Evolutionary conservation across 352 stramenopile genomes (phyloP).

Genomic region (Pythium sukuiense): DNA sequence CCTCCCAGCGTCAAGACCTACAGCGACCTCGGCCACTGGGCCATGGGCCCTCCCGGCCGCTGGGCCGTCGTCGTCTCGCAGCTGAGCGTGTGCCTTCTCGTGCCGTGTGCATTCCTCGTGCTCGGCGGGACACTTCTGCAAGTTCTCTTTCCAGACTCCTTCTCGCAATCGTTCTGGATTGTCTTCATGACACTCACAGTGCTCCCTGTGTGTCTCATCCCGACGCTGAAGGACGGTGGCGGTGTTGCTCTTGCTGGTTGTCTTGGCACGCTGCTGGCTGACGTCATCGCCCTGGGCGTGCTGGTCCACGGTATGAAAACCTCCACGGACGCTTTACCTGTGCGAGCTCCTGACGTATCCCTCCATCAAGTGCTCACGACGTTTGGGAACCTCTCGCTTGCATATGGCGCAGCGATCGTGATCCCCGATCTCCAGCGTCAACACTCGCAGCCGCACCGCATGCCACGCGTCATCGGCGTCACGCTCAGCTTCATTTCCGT

Average conservation of each 20-base stretch:
- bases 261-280: conserved; percentile 32
- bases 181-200: conserved; percentile 33
- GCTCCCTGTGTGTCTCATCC: conserved; percentile 31
- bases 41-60: conserved; percentile 22
- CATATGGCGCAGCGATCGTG: conserved; percentile 38
- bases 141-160: conserved; percentile 26
- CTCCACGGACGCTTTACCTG: conserved; percentile 1
- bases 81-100: conserved; percentile 25
- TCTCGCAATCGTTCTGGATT: conserved; percentile 30
- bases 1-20: conserved; percentile 32
- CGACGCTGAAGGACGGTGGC: conserved; percentile 34
- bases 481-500: conserved; percentile 34
- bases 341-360: conserved; percentile 19
- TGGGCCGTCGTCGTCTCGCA: conserved; percentile 27
- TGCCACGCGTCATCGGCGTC: conserved; percentile 36
- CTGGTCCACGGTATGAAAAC: conserved; percentile 29
- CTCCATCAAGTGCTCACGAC: conserved; percentile 27
- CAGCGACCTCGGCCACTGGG: conserved; percentile 35
- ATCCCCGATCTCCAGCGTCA: conserved; percentile 36
- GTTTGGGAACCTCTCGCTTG: conserved; percentile 37
- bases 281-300: conserved; percentile 30
- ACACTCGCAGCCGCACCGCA: conserved; percentile 33
- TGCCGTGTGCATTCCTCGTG: conserved; percentile 32
- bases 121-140: conserved; percentile 29
- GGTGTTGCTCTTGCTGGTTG: conserved; percentile 28